Evolutionary conservation across 1,284 basidiomycete species (phyloP).

Genomic region (Irpex sp.): DNA sequence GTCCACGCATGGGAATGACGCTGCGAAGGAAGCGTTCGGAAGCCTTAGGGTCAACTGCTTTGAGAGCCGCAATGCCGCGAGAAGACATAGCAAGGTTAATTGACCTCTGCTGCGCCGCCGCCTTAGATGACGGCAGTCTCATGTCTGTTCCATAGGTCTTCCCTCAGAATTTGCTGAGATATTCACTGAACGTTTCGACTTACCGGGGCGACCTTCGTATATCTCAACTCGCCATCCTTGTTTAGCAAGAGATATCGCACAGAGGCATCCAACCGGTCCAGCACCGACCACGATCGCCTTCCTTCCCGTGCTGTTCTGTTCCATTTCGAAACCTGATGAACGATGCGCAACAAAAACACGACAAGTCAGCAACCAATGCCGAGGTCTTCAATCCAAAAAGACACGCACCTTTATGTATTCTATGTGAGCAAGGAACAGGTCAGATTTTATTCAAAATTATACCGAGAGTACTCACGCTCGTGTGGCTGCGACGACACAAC

Average conservation of each 20-base stretch:
- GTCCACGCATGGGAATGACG: constrained; percentile 90
- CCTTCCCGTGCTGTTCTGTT: constrained; percentile 18
- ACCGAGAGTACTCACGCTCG: not conserved
- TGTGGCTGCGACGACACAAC: not conserved
- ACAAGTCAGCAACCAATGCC: not conserved
- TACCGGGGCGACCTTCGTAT: constrained; percentile 87
- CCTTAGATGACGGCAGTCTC: constrained; percentile 65
- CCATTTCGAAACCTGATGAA: not conserved
- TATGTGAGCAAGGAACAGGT: not conserved
- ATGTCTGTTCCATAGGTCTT: constrained; percentile 46
- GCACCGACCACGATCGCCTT: constrained; percentile 75
- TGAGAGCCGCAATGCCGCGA: constrained; percentile 85
- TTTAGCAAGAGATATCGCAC: constrained; percentile 83
- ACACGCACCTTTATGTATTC: not conserved
- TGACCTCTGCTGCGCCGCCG: constrained; percentile 69
- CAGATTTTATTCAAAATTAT: not conserved
- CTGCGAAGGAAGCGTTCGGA: constrained; percentile 74
- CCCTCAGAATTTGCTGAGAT: constrained; percentile 8
- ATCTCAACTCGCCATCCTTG: constrained; percentile 87
- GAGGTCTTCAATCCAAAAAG: not conserved
- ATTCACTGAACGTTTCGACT: constrained; percentile 21
- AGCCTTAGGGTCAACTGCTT: constrained; percentile 73
- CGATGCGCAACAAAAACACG: not conserved
- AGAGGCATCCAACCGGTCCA: constrained; percentile 93
- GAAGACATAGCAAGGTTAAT: constrained; percentile 97